Evolutionary conservation across 163 green algal genomes (phyloP), one percentile per base, ranked within the genome.

Genomic region (Coccomyxa subellipsoidea): DNA sequence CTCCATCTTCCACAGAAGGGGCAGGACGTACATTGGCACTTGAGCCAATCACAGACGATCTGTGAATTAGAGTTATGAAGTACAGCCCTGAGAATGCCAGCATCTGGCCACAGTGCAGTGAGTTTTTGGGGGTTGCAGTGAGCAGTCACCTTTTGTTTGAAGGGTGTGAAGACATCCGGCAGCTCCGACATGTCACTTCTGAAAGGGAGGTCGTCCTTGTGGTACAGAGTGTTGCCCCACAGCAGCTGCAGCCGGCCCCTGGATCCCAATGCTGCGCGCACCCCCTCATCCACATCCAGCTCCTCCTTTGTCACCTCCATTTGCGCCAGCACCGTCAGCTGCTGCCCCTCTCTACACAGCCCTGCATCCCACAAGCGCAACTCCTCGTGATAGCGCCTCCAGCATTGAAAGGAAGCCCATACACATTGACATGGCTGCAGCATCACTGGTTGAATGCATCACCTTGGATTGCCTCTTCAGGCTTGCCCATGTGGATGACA

Each of bases 161-260:
- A 98, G 31, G 94, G 93, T 0, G 96, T 98, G 92, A 98, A 99
- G 3, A 96, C 90, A 79, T 97, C 92, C 1, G 88, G 92, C 84
- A 95, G 85, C 79, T 91, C 86, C 0, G 77, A 73, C 79, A 95
- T 85, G 69, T 89, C 85, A 54, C 79, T 36, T 29, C 80, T 70
- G 38, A 85, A 96, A 1, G 92, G 90, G 15, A 99, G 82, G 86
- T 99, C 96, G 39, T 96, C 94, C 29, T 89, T 78, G 81, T 98
- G 94, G 84, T 95, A 97, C 82, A 99, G 83, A 0, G 94, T 97
- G 39, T 79, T 78, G 32, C 92, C 93, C 95, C 96, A 98, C 12
- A 91, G 59, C 35, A 88, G 77, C 53, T 94, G 76, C 81, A 99
- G 84, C 76, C 90, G 72, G 5, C 72, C 91, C 4, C 82, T 83